These are phyloP conservation scores for Rutstroemia sp. DNA, from an alignment of 2,329 filamentous ascomycete species.

Conservation along the genomic window DNA sequence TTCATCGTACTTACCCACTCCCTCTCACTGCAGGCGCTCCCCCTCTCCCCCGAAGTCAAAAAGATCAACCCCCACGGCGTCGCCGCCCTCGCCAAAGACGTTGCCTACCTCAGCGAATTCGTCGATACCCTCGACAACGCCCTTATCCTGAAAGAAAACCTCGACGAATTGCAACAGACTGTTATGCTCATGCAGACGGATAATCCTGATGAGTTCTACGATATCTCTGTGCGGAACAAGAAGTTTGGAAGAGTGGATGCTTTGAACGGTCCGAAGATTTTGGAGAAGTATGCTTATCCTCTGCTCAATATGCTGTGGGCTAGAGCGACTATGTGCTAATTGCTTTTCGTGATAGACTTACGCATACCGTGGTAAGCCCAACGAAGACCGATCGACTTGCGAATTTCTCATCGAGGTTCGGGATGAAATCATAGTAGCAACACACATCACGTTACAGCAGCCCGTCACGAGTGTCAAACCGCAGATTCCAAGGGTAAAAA, in stretches of 20 bases:
- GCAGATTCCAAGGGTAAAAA: neutral
- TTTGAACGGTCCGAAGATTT: slow-evolving; percentile 74
- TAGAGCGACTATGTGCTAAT: neutral
- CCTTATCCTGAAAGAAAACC: slow-evolving; percentile 77
- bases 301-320: neutral
- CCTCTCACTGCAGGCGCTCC: slow-evolving; percentile 13
- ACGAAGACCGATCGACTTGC: slow-evolving; percentile 56
- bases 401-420: slow-evolving; percentile 69
- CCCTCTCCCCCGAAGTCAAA: slow-evolving; percentile 66
- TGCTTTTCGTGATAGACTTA: slow-evolving; percentile 43
- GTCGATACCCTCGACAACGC: slow-evolving; percentile 78
- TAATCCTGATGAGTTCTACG: slow-evolving; percentile 95
- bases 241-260: slow-evolving; percentile 92
- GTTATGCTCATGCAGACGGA: slow-evolving; percentile 79
- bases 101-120: slow-evolving; percentile 76
- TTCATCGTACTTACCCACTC: too few species aligned
- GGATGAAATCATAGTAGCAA: slow-evolving; percentile 39
- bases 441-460: neutral
- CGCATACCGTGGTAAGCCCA: slow-evolving; percentile 52
- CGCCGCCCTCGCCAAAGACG: slow-evolving; percentile 71
- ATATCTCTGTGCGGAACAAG: slow-evolving; percentile 80
- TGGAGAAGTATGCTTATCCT: slow-evolving; percentile 71
- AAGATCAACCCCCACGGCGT: slow-evolving; percentile 86
- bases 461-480: neutral
- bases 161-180: slow-evolving; percentile 92